These are phyloP conservation scores for Fusarium hainanense DNA, from an alignment of 2,329 filamentous ascomycete genomes.

Conservation along the genomic window DNA sequence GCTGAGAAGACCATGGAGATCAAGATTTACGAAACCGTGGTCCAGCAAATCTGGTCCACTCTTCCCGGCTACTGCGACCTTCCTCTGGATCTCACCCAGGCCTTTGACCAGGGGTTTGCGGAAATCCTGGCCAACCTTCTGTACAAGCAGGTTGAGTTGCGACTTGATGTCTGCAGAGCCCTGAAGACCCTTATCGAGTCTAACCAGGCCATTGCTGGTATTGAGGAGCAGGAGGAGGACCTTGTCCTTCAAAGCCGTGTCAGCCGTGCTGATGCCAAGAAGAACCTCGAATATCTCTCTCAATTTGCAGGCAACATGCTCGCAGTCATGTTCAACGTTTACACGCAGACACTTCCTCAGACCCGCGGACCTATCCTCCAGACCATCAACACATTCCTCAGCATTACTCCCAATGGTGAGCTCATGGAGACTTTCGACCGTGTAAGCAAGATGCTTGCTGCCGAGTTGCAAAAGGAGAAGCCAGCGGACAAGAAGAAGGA, in stretches of 20 bases:
- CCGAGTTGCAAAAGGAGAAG: constrained; percentile 69
- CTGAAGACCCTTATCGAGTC: constrained; percentile 91
- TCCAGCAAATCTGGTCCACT: constrained; percentile 94
- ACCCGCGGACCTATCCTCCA: constrained; percentile 90
- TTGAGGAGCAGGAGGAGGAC: constrained; percentile 76
- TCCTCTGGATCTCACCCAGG: constrained; percentile 78
- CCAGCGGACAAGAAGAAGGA: constrained; percentile 70
- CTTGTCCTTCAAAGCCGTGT: constrained; percentile 82
- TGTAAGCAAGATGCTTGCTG: constrained; percentile 85
- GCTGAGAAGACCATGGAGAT: constrained; percentile 93
- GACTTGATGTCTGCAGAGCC: constrained; percentile 86
- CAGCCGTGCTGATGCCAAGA: constrained; percentile 77
- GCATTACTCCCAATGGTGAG: constrained; percentile 82
- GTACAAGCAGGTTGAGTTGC: constrained; percentile 89
- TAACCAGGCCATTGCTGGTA: constrained; percentile 80
- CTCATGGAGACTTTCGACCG: constrained; percentile 89
- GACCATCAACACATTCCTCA: constrained; percentile 94
- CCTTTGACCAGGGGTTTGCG: constrained; percentile 89
- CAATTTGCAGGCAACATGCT: constrained; percentile 87
- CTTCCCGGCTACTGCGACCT: constrained; percentile 95
- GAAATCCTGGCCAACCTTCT: constrained; percentile 91
- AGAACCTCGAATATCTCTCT: constrained; percentile 85
- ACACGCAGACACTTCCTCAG: constrained; percentile 94
- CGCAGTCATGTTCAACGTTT: constrained; percentile 98
- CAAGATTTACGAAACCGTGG: constrained; percentile 97